phyloP scores from a whole-genome alignment of 768 basidiomycete species.

The Auricularia sp. region DNA sequence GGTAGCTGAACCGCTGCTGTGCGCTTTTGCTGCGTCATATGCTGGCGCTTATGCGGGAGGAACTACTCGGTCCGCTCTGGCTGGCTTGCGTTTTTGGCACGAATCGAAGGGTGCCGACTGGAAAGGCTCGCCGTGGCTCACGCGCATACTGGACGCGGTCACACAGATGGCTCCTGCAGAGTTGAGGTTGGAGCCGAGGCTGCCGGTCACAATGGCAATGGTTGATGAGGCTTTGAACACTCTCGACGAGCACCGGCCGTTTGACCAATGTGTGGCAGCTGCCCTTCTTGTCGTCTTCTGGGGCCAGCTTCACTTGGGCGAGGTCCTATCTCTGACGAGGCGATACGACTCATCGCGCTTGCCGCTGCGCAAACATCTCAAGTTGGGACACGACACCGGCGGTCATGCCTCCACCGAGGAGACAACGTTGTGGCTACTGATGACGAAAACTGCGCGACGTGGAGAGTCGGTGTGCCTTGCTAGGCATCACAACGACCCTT shows the following conservation, averaged over 20 bases:
- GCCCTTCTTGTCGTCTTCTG: conserved; percentile 23
- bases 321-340: conserved; percentile 13
- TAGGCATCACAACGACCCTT: conserved; percentile 9
- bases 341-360: background rate
- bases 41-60: background rate
- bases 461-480: background rate
- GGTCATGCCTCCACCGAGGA: background rate
- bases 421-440: background rate
- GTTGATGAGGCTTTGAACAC: conserved; percentile 14
- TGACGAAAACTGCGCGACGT: background rate
- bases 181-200: conserved; percentile 6
- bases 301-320: conserved; percentile 31
- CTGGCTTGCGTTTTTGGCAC: background rate
- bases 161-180: background rate
- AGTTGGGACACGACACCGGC: background rate
- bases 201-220: conserved; percentile 28
- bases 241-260: conserved; percentile 21
- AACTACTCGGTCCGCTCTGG: background rate
- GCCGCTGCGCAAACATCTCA: background rate
- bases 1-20: background rate
- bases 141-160: background rate
- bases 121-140: background rate
- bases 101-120: background rate
- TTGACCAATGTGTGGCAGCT: conserved; percentile 34
- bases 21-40: background rate